A percentile compares a stretch with the other conserved stretches of the same genome.
Evolutionary conservation across 2,329 filamentous ascomycete species (phyloP).

Genomic region (Calonectria naviculata): DNA sequence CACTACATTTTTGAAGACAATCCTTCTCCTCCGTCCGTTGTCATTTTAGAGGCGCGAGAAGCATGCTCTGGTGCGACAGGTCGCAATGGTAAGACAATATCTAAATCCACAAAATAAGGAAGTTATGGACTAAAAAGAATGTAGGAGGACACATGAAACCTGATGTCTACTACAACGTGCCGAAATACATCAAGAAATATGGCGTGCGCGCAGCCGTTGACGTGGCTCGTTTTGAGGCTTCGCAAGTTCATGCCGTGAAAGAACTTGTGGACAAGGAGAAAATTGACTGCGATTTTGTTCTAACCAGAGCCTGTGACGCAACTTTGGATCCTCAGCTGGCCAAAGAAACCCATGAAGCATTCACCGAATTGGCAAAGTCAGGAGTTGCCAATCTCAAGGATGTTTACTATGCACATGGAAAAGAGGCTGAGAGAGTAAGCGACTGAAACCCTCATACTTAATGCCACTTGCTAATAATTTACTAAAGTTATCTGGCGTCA

Average conservation of each 20-base stretch:
- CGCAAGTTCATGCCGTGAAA: constrained; percentile 44
- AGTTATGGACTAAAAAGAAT: not conserved
- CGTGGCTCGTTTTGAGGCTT: constrained; percentile 33
- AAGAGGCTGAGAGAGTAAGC: constrained; percentile 15
- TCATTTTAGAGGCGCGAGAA: constrained; percentile 46
- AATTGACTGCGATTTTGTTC: constrained; percentile 19
- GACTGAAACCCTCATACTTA: too few relatives aligned
- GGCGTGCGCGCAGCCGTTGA: constrained; percentile 31
- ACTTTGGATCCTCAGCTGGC: constrained; percentile 40
- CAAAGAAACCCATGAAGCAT: constrained; percentile 3
- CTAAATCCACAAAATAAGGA: not conserved
- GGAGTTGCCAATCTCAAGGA: not conserved
- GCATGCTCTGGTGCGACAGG: constrained; percentile 50
- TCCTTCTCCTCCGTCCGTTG: constrained; percentile 35
- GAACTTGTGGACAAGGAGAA: constrained; percentile 43
- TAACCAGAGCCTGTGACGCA: constrained; percentile 50
- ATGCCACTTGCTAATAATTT: not conserved
- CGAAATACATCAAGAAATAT: constrained; percentile 24
- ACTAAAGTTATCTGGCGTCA: constrained; percentile 41
- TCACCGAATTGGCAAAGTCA: not conserved
- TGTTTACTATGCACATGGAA: not conserved
- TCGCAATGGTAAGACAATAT: constrained; percentile 41
- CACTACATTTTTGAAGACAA: constrained; percentile 50
- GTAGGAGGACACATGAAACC: constrained; percentile 33
- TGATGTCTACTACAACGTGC: constrained; percentile 29